Percentiles rank a stretch among this genome's conserved stretches.
phyloP scores from a whole-genome alignment of 805 yeast species.

The Metschnikowia lunata region DNA sequence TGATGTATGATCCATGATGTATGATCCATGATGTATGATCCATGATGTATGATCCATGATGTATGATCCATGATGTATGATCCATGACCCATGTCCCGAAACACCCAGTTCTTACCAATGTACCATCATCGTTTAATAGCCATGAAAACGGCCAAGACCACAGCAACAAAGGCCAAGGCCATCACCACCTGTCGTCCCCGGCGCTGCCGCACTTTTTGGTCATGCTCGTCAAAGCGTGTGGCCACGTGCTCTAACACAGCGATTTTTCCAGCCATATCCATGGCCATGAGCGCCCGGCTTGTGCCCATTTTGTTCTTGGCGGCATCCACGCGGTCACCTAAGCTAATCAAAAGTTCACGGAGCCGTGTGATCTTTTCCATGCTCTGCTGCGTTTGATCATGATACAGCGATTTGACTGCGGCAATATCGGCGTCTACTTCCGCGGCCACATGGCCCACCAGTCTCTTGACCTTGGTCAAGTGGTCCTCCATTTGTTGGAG shows the following conservation, averaged over 20 bases:
- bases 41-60: no score
- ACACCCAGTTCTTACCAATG: no score
- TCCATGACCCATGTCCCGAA: no score
- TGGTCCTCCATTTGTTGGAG: slow-evolving; percentile 17
- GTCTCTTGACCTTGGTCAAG: slow-evolving; percentile 16
- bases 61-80: no score
- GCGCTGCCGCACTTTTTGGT: slow-evolving; percentile 21
- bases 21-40: no score
- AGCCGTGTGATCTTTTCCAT: slow-evolving; percentile 27
- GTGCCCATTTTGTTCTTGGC: slow-evolving; percentile 22
- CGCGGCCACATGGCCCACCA: slow-evolving; percentile 19
- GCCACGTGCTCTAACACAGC: slow-evolving; percentile 31
- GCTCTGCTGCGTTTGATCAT: slow-evolving; percentile 24
- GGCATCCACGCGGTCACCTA: slow-evolving; percentile 25
- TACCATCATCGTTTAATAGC: neutral
- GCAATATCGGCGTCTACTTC: slow-evolving; percentile 18
- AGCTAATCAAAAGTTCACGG: slow-evolving; percentile 20
- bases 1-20: no score
- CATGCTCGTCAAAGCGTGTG: slow-evolving; percentile 24
- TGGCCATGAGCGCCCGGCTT: slow-evolving; percentile 24
- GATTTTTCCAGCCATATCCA: slow-evolving; percentile 26
- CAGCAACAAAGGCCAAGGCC: slow-evolving; percentile 16
- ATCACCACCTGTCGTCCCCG: slow-evolving; percentile 29
- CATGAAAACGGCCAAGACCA: slow-evolving; percentile 10
- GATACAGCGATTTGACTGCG: slow-evolving; percentile 19